Conservation (phyloP, 2,329 filamentous ascomycete genomes). For the Exophiala lecanii-corni region DNA sequence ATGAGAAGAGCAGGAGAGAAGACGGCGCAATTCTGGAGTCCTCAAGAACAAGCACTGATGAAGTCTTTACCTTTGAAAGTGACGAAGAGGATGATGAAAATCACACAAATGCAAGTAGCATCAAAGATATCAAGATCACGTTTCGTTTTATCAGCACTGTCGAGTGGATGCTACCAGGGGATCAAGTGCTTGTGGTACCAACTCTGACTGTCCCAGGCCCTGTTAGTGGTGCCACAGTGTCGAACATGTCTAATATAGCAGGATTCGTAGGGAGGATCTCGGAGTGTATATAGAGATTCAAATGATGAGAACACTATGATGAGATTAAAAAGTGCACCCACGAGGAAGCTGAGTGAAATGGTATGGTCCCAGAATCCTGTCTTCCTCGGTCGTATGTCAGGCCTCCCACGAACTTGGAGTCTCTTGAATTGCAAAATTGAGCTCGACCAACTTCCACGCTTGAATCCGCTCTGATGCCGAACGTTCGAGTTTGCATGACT, state of each 20-base stretch:
- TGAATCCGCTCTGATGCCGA: too few species aligned
- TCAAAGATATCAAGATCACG: conserved; percentile 42
- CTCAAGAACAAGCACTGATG: too few species aligned
- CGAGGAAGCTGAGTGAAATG: too few species aligned
- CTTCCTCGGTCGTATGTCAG: too few species aligned
- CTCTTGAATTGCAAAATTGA: too few species aligned
- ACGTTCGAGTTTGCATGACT: too few species aligned
- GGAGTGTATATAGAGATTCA: conserved; percentile 20
- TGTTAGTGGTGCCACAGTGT: conserved; percentile 44
- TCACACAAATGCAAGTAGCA: conserved; percentile 6
- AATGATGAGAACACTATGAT: too few species aligned
- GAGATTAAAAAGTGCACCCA: too few species aligned
- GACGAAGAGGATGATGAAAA: conserved; percentile 26
- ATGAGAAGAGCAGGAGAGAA: conserved; percentile 29
- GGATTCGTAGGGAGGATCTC: conserved; percentile 54
- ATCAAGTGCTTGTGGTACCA: conserved; percentile 57
- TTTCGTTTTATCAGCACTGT: conserved; percentile 55
- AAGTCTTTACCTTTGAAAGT: conserved; percentile 43
- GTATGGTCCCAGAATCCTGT: too few species aligned
- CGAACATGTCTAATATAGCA: conserved; percentile 51
- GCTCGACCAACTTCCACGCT: too few species aligned
- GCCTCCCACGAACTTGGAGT: too few species aligned
- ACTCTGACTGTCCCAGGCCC: conserved; percentile 49
- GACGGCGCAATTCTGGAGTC: conserved; percentile 14
- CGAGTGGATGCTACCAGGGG: conserved; percentile 54